A percentile compares a stretch with the other conserved stretches of the same genome.
phyloP scores from a whole-genome alignment of 2,329 filamentous ascomycete species.

The Tothia fuscella region DNA sequence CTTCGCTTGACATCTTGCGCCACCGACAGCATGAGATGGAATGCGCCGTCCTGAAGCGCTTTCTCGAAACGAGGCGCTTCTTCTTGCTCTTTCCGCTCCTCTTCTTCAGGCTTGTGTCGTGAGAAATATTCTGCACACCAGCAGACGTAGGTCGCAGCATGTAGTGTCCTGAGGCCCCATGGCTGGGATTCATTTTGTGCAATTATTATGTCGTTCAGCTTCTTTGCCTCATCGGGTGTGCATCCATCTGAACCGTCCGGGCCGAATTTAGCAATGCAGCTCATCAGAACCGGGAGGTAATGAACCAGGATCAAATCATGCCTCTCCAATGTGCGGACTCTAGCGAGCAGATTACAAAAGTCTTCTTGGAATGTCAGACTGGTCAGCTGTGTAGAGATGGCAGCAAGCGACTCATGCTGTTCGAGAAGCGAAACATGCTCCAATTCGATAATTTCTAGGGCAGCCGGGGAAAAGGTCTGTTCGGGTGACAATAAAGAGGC shows the following conservation, averaged over 20 bases:
- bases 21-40: constrained; percentile 81
- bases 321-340: constrained; percentile 58
- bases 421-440: constrained; percentile 69
- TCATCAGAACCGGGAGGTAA: constrained; percentile 66
- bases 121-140: constrained; percentile 93
- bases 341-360: constrained; percentile 58
- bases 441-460: constrained; percentile 67
- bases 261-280: constrained; percentile 66
- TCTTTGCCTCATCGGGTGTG: constrained; percentile 55
- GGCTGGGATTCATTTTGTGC: constrained; percentile 43
- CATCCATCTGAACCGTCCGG: constrained; percentile 57
- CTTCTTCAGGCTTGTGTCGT: constrained; percentile 55
- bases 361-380: constrained; percentile 59
- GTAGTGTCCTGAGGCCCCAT: constrained; percentile 64
- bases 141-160: constrained; percentile 66
- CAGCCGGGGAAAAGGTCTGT: constrained; percentile 49
- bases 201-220: constrained; percentile 57
- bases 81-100: constrained; percentile 31
- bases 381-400: constrained; percentile 66
- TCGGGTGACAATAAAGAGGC: constrained; percentile 66
- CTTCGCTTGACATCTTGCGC: constrained; percentile 69
- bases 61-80: constrained; percentile 52
- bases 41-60: constrained; percentile 73
- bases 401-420: constrained; percentile 78
- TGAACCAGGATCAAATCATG: constrained; percentile 70